These are phyloP conservation scores for Dictyostelium firmibasis DNA, from an alignment of 78 protist species.

Conservation along the genomic window DNA sequence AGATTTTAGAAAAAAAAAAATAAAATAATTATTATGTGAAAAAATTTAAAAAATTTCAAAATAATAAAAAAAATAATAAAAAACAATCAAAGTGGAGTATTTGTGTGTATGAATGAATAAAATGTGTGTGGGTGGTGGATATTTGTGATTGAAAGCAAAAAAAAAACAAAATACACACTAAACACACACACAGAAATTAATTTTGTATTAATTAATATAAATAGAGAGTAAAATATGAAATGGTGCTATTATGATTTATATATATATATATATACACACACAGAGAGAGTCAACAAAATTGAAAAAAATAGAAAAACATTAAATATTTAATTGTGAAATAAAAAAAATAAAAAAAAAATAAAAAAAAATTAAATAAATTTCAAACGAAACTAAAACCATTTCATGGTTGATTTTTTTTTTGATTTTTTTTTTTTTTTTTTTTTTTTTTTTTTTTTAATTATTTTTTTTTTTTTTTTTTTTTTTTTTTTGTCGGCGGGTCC, in stretches of 20 bases:
- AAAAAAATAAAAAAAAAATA: too few relatives aligned
- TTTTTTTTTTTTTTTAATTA: too few relatives aligned
- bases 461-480: too few relatives aligned
- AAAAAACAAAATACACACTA: not conserved
- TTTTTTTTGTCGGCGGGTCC: not conserved
- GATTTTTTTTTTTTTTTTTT: too few relatives aligned
- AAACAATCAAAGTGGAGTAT: not conserved
- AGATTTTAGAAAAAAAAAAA: not conserved
- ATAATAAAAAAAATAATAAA: not conserved
- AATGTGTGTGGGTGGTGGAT: not conserved
- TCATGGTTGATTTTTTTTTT: too few relatives aligned
- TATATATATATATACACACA: too few relatives aligned
- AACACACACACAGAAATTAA: not conserved
- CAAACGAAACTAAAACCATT: too few relatives aligned
- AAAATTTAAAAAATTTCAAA: not conserved
- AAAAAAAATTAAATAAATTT: too few relatives aligned
- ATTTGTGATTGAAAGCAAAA: not conserved
- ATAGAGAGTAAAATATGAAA: not conserved
- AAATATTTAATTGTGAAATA: not conserved
- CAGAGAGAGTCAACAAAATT: not conserved
- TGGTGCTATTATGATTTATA: not conserved
- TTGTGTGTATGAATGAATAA: not conserved
- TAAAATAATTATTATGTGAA: not conserved
- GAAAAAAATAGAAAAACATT: not conserved
- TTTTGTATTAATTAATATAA: not conserved